Evolutionary conservation across 495 filamentous ascomycete genomes (phyloP).

Genomic region (Aspergillus coremiiformis): DNA sequence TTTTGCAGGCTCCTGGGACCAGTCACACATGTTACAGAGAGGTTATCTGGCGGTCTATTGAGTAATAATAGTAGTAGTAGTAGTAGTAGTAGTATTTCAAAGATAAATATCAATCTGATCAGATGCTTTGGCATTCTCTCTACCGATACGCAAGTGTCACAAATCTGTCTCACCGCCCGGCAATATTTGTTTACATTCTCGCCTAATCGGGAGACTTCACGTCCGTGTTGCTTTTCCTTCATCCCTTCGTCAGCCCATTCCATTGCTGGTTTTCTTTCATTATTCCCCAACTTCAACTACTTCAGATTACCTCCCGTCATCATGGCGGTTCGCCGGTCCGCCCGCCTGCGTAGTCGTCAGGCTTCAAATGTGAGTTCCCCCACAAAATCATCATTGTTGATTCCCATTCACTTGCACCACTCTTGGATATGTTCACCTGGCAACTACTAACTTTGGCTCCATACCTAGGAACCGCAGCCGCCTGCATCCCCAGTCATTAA

Average conservation of each 20-base stretch:
- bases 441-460: conserved; percentile 14
- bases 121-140: too few species aligned
- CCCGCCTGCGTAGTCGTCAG: conserved; percentile 29
- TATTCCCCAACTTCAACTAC: neutral
- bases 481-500: conserved; percentile 9
- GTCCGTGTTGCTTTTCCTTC: neutral
- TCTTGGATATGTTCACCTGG: neutral
- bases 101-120: too few species aligned
- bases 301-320: neutral
- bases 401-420: conserved; percentile 10
- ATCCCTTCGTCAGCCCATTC: conserved; percentile 1
- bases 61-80: too few species aligned
- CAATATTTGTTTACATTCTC: conserved; percentile 17
- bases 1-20: neutral
- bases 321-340: conserved; percentile 38
- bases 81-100: too few species aligned
- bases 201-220: conserved; percentile 2
- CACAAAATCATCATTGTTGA: neutral
- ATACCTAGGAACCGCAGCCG: conserved; percentile 13
- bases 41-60: neutral
- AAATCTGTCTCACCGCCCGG: conserved; percentile 24
- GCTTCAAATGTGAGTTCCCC: conserved; percentile 24
- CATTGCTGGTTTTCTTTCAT: neutral
- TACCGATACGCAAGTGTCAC: too few species aligned
- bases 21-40: neutral